A percentile compares a stretch with the other conserved stretches of the same genome.
phyloP scores from a whole-genome alignment of 495 filamentous ascomycete species.

The Tuber melanosporum region DNA sequence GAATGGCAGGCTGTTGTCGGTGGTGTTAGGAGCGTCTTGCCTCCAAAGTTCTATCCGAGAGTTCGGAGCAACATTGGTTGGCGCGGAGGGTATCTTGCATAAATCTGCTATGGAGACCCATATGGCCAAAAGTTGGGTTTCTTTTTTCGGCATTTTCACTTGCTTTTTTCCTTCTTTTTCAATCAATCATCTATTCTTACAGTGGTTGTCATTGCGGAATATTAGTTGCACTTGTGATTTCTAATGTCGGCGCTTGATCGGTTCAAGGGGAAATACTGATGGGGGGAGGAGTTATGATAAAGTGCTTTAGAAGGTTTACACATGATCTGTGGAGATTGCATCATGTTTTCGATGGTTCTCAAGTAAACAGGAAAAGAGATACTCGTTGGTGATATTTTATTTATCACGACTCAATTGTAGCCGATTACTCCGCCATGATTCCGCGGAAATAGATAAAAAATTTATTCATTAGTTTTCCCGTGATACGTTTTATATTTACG shows the following conservation, averaged over 20 bases:
- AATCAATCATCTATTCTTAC: slow-evolving; percentile 3
- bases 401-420: slow-evolving; percentile 1
- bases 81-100: not conserved
- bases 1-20: slow-evolving; percentile 27
- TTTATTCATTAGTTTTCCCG: not conserved
- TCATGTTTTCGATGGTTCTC: slow-evolving; percentile 7
- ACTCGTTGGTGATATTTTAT: slow-evolving; percentile 2
- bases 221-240: not conserved
- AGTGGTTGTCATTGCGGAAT: not conserved
- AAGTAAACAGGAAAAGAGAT: slow-evolving; percentile 5
- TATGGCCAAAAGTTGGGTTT: not conserved
- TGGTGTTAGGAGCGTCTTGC: not conserved
- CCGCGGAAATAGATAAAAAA: not conserved
- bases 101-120: slow-evolving; percentile 4
- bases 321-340: slow-evolving; percentile 5
- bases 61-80: slow-evolving; percentile 1
- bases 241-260: not conserved
- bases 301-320: not conserved
- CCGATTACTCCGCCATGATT: slow-evolving; percentile 1
- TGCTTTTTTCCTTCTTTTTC: slow-evolving; percentile 2
- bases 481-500: not conserved
- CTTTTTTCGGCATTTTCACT: not conserved
- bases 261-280: not conserved
- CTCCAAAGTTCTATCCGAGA: not conserved
- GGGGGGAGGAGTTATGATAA: not conserved